Evolutionary conservation across 2,329 filamentous ascomycete species (phyloP), one percentile per base, ranked within the genome.

Genomic region (Amesomyces nigricolor): DNA sequence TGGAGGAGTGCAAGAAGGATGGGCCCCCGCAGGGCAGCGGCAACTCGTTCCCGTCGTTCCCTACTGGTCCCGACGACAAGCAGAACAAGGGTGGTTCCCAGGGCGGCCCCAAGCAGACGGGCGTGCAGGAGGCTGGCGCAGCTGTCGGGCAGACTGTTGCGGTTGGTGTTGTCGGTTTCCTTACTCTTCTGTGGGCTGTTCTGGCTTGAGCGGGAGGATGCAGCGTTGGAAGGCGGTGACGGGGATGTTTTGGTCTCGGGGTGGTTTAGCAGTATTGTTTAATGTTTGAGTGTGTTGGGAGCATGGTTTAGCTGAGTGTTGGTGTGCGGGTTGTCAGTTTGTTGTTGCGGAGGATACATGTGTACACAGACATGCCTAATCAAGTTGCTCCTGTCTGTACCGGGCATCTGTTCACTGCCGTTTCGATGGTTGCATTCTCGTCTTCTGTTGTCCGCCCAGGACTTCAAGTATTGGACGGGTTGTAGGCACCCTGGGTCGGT

Each of bases 341-440:
- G 32, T 35, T 35, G 11, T 13, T 35, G 32, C 9, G n/a, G 22
- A 19, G 32, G 32, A 7, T 45, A 14, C 51, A 54, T 13, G 43
- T 13, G 43, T 47, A 54, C 44, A 47, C 13, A 37, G 45, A 44
- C 29, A 54, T 47, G 26, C 44, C 9, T 44, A 54, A 47, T 48
- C 11, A n/a, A 17, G 22, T 45, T n/a, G 22, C 26, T 39, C n/a
- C 5, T 13, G 38, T 22, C 22, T 6, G 16, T 73, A 26, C 22
- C 22, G 22, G 5, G 22, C 22, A 6, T 26, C 22, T 26, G 22
- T 26, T 6, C 22, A 26, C 22, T 26, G 6, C 6, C 22, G 22
- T 26, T 26, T 26, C 22, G 22, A 26, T 26, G 22, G 22, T 26
- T 26, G 22, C 22, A 26, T 26, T 26, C 22, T 26, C 6, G 22